Base-by-base conservation (phyloP, 495 filamentous ascomycete genomes). In the Aspergillus hancockii region DNA sequence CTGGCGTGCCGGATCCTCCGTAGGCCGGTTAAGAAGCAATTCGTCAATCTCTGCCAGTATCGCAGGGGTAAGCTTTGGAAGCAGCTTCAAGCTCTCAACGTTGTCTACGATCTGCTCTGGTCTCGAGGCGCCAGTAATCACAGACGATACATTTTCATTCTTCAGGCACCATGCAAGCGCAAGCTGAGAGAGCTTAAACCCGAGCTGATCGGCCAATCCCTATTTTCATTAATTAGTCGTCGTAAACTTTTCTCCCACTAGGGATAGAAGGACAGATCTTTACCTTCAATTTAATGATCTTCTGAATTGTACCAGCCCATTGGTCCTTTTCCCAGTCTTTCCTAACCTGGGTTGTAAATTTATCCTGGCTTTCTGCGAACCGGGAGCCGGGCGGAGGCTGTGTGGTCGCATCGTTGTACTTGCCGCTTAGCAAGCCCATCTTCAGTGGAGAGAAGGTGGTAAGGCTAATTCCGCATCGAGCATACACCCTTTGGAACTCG, bases 101-200 rank as follows among this genome's bases (percentile, higher is more conserved):
- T 88, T 89, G 65, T 93, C 86, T 49, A 82, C 82, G 16, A 95
- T 80, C 74, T 95, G 90, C 74, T 88, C 83, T 13, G 84, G 78
- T 49, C 79, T 78, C 62, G 86, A 89, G 1, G 90, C 90, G 18
- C 90, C 91, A 1, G 86, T 90, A 71, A 94, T 92, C 61, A 89
- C 88, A 4, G 82, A 85, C 46, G 82, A 86, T 58, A 95, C 83
- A 57, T 90, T 82, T 25, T 81, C 80, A 67, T 94, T 93, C 73
- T 85, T 88, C 52, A 93, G 72, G 58, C 90, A 84, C 90, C 90
- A 94, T 9, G 90, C 91, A 46, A 92, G 75, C 0, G 90, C 87
- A 57, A 94, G 75, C 59, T 85, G 82, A 28, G 86, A 83, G 62
- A 84, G 80, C 51, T 80, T 84, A 55, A 88, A 74, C 12, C 85